Evolutionary conservation across 192 early-diverging fungal species (phyloP).

Genomic region (Coemansia sp.): DNA sequence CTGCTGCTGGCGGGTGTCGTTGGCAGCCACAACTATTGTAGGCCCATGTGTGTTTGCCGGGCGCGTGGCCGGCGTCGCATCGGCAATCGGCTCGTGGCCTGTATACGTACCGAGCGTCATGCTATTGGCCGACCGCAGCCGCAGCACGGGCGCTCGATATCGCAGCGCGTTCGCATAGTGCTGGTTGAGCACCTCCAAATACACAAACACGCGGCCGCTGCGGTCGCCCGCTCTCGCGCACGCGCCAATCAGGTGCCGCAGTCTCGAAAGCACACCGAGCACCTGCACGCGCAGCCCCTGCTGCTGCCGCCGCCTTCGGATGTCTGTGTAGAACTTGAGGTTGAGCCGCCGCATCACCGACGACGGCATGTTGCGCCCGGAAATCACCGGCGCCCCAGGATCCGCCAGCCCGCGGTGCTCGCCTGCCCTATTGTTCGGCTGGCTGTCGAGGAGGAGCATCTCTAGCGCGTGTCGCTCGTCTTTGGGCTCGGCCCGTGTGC

Average conservation of each 20-base stretch:
- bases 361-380: conserved; percentile 37
- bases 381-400: background rate
- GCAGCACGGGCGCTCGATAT: background rate
- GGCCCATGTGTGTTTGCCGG: background rate
- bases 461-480: no score
- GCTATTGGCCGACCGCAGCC: conserved; percentile 18
- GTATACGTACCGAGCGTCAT: background rate
- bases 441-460: background rate
- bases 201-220: conserved; percentile 21
- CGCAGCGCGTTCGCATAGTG: conserved; percentile 18
- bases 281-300: conserved; percentile 37
- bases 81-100: no score
- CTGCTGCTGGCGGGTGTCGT: conserved; percentile 10
- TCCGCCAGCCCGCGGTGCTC: background rate
- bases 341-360: conserved; percentile 37
- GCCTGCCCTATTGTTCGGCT: background rate
- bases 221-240: conserved; percentile 4
- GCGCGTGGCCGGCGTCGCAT: no score
- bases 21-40: conserved; percentile 4
- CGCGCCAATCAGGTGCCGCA: conserved; percentile 16
- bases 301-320: conserved; percentile 26
- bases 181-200: conserved; percentile 25
- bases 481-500: background rate
- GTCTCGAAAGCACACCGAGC: conserved; percentile 17
- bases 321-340: conserved; percentile 19